Conservation (phyloP, 1,284 basidiomycete species). For the Ustilago shanxiensis region DNA sequence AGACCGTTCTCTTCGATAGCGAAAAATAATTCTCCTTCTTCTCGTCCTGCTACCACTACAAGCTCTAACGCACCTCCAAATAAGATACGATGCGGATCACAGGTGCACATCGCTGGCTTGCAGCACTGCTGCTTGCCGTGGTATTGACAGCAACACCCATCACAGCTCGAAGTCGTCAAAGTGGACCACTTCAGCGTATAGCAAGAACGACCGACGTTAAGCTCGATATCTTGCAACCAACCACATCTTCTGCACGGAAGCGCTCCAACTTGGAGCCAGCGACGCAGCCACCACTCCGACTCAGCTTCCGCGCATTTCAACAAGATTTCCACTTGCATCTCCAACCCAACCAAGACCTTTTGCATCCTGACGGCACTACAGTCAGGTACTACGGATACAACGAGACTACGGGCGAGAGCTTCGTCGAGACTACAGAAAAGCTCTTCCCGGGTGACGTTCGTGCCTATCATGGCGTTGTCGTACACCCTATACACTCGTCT, state of each 20-base stretch:
- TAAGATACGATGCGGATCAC: constrained; percentile 15
- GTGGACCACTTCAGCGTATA: constrained; percentile 40
- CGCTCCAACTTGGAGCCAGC: constrained; percentile 13
- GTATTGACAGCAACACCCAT: constrained; percentile 15
- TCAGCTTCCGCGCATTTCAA: constrained; percentile 60
- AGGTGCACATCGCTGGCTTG: constrained; percentile 26
- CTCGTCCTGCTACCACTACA: background rate
- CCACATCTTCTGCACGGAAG: constrained; percentile 1
- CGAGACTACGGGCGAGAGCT: constrained; percentile 38
- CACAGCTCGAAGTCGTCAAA: constrained; percentile 39
- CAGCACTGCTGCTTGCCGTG: constrained; percentile 31
- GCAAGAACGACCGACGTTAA: constrained; percentile 33
- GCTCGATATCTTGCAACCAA: constrained; percentile 19
- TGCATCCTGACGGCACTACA: constrained; percentile 59
- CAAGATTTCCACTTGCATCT: constrained; percentile 61
- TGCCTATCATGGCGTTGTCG: constrained; percentile 65
- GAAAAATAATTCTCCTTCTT: too few relatives aligned
- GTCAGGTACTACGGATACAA: constrained; percentile 50
- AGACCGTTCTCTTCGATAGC: too few relatives aligned
- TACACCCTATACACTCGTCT: constrained; percentile 43
- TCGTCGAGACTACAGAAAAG: constrained; percentile 30
- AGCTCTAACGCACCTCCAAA: too few relatives aligned
- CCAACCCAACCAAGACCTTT: constrained; percentile 55
- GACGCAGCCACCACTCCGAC: constrained; percentile 40
- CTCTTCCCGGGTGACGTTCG: constrained; percentile 53